Evolutionary conservation across 108 stramenopile genomes (phyloP).

Genomic region (Cyclotella baltica): DNA sequence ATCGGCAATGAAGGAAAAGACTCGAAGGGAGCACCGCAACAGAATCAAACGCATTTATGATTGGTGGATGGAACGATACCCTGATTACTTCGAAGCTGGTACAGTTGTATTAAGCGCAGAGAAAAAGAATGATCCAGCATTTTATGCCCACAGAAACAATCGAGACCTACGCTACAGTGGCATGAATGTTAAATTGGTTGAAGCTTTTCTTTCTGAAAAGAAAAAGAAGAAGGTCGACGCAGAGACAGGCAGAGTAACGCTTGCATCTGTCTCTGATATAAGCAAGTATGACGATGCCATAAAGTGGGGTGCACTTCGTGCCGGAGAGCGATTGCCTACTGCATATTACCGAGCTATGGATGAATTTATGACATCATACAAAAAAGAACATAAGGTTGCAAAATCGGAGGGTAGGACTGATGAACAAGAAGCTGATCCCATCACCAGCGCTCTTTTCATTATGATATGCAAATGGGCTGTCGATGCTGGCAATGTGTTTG

Average conservation of each 20-base stretch:
- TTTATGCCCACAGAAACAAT: neutral
- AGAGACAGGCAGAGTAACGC: too few species aligned
- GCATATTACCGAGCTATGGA: neutral
- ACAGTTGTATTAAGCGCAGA: neutral
- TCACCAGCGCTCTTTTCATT: constrained; percentile 10
- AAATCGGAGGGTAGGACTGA: neutral
- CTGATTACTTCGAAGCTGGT: neutral
- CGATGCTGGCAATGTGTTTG: constrained; percentile 24
- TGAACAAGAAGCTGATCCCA: neutral
- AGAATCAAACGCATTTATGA: neutral
- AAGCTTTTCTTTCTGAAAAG: neutral
- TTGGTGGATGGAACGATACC: neutral
- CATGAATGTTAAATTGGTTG: neutral
- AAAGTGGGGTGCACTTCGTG: constrained; percentile 24
- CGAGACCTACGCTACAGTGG: constrained; percentile 4
- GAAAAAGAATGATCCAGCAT: neutral
- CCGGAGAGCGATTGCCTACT: neutral
- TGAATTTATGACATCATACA: neutral
- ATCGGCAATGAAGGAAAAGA: neutral
- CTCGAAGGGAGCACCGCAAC: neutral
- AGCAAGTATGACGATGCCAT: constrained; percentile 14
- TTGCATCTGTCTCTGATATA: too few species aligned
- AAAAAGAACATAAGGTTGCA: neutral
- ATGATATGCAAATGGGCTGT: constrained; percentile 14
- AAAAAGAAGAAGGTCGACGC: neutral